phyloP scores from a whole-genome alignment of 2,329 filamentous ascomycete species.

The Cladosporium sp. region DNA sequence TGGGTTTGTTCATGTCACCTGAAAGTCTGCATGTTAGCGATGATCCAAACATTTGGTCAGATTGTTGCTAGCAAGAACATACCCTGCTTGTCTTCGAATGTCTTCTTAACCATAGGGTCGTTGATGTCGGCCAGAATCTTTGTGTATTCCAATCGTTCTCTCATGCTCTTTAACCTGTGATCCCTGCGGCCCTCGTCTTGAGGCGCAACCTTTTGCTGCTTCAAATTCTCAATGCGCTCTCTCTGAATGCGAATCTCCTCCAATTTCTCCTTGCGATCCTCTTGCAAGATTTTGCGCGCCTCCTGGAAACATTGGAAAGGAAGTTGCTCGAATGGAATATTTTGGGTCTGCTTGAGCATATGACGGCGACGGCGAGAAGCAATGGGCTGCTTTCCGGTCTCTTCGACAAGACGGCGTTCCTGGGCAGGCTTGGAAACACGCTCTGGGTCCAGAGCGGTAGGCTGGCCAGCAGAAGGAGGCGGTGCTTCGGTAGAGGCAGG shows the following conservation, averaged over 20 bases:
- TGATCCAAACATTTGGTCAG: background rate
- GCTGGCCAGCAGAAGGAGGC: background rate
- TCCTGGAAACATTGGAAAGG: constrained; percentile 99
- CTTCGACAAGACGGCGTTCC: constrained; percentile 5
- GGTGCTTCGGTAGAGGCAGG: background rate
- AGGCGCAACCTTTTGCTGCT: constrained; percentile 43
- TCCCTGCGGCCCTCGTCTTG: constrained; percentile 49
- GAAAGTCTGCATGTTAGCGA: constrained; percentile 1
- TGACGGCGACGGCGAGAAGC: constrained; percentile 78
- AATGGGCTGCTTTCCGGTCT: constrained; percentile 61
- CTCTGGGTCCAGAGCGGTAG: constrained; percentile 53
- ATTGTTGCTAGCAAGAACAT: constrained; percentile 29
- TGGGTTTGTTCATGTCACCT: constrained; percentile 95
- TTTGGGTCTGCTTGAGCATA: constrained; percentile 43
- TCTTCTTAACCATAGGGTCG: constrained; percentile 87
- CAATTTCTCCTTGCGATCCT: constrained; percentile 78
- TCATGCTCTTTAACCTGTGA: constrained; percentile 64
- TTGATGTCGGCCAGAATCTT: constrained; percentile 94
- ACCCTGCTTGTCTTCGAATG: constrained; percentile 90
- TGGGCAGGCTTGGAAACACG: constrained; percentile 47
- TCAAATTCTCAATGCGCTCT: constrained; percentile 63
- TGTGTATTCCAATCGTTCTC: constrained; percentile 66
- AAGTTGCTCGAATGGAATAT: constrained; percentile 83
- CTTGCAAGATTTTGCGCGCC: constrained; percentile 74
- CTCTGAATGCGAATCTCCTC: constrained; percentile 64